Evolutionary conservation across 768 basidiomycete species (phyloP), one percentile per base, ranked within the genome.

Genomic region (Boletus rubropictus): DNA sequence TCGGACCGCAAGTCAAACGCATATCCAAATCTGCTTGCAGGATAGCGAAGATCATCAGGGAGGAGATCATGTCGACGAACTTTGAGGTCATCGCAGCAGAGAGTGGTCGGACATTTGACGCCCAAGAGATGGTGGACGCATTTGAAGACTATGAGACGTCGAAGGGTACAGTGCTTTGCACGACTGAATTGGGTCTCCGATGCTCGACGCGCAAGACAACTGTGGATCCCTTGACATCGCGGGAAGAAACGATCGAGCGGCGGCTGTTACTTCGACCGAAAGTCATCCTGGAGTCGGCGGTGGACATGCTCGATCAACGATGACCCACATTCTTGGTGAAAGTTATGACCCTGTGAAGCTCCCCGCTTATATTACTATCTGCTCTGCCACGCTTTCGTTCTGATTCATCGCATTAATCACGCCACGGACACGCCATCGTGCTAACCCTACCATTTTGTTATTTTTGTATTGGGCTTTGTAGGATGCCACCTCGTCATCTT

Each of bases 41-140:
- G 49, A 68, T 89, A 25, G 82, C 84, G 10, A 75, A 72, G 40
- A 78, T 86, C 33, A 75, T 78, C 29, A 71, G 78, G 40, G 85
- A 89, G 56, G 86, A 87, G 50, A 86, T 87, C 57, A 77, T 89
- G 71, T 84, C 82, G 3, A 84, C 86, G 2, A 80, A 75, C 48
- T 89, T 89, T 56, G 84, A 89, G 55, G 74, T 88, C 29, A 64
- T 84, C 33, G 73, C 79, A 17, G 76, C 80, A 2, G 80, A 84
- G 48, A 73, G 76, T 27, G 77, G 76, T 3, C 69, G 70, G 15
- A 11, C 64, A 10, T 83, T 79, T 56, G 74, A 80, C 44, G 63
- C 66, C 3, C 66, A 69, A 18, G 68, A 69, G 25, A 84, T 84
- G 81, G 57, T 64, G 22, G 81, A 85, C 58, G 77, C 77, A 35